phyloP scores from a whole-genome alignment of 805 yeast genomes.

The Pichia cabralensis region DNA sequence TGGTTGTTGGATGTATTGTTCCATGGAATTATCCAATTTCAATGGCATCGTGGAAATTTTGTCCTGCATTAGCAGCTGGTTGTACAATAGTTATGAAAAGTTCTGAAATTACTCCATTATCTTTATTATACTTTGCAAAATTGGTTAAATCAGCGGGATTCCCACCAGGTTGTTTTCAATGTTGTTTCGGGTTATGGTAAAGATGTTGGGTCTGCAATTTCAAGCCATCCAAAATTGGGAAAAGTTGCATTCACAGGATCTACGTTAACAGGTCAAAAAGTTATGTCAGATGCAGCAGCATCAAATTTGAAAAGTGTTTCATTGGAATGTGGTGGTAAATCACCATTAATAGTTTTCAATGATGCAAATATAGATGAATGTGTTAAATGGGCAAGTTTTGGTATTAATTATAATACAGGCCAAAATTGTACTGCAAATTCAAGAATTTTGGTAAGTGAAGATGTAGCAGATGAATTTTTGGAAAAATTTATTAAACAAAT shows the following conservation, averaged over 20 bases:
- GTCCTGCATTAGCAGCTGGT: slow-evolving; percentile 77
- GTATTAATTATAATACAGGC: slow-evolving; percentile 56
- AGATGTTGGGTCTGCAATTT: slow-evolving; percentile 58
- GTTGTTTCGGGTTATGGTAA: slow-evolving; percentile 62
- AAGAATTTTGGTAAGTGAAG: slow-evolving; percentile 48
- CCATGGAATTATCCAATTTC: slow-evolving; percentile 67
- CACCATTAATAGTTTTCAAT: slow-evolving; percentile 50
- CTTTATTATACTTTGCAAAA: slow-evolving; percentile 51
- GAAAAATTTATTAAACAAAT: slow-evolving; percentile 35
- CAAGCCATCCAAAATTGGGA: slow-evolving; percentile 46
- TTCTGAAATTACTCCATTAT: slow-evolving; percentile 68
- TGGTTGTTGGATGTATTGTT: slow-evolving; percentile 57
- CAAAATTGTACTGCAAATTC: slow-evolving; percentile 65
- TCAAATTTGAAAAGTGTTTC: slow-evolving; percentile 53
- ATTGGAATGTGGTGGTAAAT: slow-evolving; percentile 66
- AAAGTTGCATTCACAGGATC: slow-evolving; percentile 61
- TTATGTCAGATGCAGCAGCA: slow-evolving; percentile 60
- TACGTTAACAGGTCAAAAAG: slow-evolving; percentile 54
- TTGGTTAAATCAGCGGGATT: slow-evolving; percentile 57
- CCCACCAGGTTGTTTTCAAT: slow-evolving; percentile 69
- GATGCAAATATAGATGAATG: slow-evolving; percentile 61
- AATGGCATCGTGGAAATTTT: slow-evolving; percentile 75
- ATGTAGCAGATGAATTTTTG: slow-evolving; percentile 45
- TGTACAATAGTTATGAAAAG: slow-evolving; percentile 64
- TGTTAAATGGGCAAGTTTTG: slow-evolving; percentile 57